Percentiles rank a stretch among this genome's conserved stretches.
These are phyloP conservation scores for Cymodocea nodosa DNA, from an alignment of 116 monocot genomes.

Conservation along the genomic window DNA sequence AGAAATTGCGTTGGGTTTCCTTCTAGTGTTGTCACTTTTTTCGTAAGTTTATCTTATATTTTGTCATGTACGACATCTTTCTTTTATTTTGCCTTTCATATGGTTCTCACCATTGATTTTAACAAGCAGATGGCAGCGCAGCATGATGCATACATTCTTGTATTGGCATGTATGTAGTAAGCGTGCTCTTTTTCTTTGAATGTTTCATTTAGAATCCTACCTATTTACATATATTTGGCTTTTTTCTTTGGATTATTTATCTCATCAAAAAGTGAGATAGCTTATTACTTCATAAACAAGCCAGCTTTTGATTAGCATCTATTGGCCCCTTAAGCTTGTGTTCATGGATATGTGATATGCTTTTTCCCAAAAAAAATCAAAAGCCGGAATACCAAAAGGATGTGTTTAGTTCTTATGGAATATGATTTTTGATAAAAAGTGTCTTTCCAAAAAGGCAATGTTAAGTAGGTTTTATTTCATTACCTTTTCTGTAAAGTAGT, in stretches of 20 bases:
- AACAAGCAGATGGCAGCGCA: conserved; percentile 60
- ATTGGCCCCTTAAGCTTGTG: no score
- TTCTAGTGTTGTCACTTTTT: conserved; percentile 61
- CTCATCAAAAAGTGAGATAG: no score
- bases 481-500: no score
- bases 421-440: no score
- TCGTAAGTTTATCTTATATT: conserved; percentile 36
- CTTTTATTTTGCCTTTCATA: not conserved
- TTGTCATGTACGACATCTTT: conserved; percentile 3
- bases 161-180: conserved; percentile 57
- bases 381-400: no score
- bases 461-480: no score
- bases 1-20: conserved; percentile 66
- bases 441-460: no score
- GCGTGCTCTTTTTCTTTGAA: not conserved
- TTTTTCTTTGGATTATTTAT: not conserved
- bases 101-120: conserved; percentile 1
- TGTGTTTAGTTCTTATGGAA: no score
- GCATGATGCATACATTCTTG: conserved; percentile 55
- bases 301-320: no score
- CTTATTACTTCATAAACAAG: no score
- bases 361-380: no score
- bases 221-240: not conserved
- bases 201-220: not conserved
- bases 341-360: no score